Base-by-base conservation (phyloP, 352 stramenopile genomes). In the Aphanomyces stellatus region DNA sequence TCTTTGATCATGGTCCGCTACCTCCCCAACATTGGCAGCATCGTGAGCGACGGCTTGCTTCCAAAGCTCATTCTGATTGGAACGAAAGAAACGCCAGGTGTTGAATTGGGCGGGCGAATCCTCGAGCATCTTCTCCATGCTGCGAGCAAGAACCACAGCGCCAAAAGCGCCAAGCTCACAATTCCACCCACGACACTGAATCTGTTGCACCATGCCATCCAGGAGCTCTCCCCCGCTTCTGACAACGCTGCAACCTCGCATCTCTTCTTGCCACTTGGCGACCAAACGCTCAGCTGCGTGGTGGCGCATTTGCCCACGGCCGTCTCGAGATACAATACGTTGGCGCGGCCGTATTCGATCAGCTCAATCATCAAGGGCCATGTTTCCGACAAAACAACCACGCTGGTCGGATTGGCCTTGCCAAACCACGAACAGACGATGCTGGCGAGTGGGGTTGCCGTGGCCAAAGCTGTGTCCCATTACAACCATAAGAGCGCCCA, bases 261-360 rank as follows among this genome's bases (percentile, higher is more conserved):
- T 33, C 43, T 88, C 55, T 70, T 87, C 33, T 59, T 89, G 31
- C 40, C 77, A 1, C 42, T 67, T 24, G 76, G 71, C 42, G 35
- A 51, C 15, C 51, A 53, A 27, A 60, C 25, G 8, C 69, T 69
- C 24, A 74, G 71, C 15, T 71, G 84, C 51, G 78, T 80, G 66
- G 71, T 88, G n/a, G 76, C 81, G 59, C 78, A 79, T 51, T 62
- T 92, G 48, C 83, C 83, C 10, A 87, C 74, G 51, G 69, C 71
- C 19, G 76, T 87, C 28, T 91, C 80, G 61, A 79, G 87, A n/a
- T 76, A 87, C 70, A 95, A 95, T 71, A 78, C 76, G 10, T 69
- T 75, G 0, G 79, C 84, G 37, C 80, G 87, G 24, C 87, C 87
- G 33, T 87, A 96, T 70, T 72, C 87, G 27, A 85, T 96, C 71